Evolutionary conservation across 2,329 filamentous ascomycete genomes (phyloP), one percentile per base, ranked within the genome.

Genomic region (Pseudogymnoascus sp.): DNA sequence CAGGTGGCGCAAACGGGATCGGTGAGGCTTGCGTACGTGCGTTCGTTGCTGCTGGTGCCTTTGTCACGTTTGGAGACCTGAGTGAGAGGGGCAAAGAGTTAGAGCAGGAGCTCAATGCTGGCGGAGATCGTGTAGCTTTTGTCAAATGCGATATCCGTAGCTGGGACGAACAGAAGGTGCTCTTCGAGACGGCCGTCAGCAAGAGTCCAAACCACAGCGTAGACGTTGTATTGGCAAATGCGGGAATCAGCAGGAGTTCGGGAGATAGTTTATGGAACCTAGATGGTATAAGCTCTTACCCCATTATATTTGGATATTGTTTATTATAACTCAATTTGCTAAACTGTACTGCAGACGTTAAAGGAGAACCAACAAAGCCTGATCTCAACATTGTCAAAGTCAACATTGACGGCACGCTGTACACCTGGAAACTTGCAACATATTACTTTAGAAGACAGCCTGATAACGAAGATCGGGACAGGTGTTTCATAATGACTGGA

Each of bases 401-500:
- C 18, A 77, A 78, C 57, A 65, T 78, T 12, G 66, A 72, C 4
- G 77, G 77, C 3, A 75, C 72, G 0, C 63, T 77, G 8, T 79
- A 78, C 66, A 79, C 78, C 0, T 72, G 74, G 62, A 79, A 79
- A 63, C 70, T 80, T 0, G 78, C 77, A 0, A 69, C 78, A 7
- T 76, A 79, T 63, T 78, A 78, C 62, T 79, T 80, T 65, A 67
- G 76, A 1, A 71, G 8, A 18, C 67, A 70, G 60, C 74, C 75
- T 0, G 72, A 74, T 14, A 70, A 64, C 0, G 66, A 71, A 0
- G 71, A 74, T 0, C 68, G 74, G 6, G 78, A 81, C 61, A 73
- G 79, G 1, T 78, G 78, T 61, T 75, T 82, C 37, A 77, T 81
- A 57, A 75, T 81, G 20, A 79, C 75, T 0, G 76, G 76, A 3